Base-by-base conservation (phyloP, 805 yeast species). In the Starmera quercuum region DNA sequence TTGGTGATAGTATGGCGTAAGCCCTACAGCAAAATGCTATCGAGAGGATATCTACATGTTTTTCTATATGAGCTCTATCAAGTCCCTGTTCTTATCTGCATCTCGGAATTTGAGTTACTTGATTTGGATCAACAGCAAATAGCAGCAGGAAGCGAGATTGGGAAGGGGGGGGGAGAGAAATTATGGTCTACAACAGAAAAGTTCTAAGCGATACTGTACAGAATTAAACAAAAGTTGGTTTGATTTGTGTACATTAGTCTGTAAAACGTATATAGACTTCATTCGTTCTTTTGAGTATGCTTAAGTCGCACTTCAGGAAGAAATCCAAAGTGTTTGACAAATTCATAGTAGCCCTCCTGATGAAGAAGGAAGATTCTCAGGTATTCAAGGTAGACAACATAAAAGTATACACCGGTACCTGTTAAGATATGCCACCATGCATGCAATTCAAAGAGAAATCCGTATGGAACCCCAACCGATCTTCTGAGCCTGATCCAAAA, bases 361-460 rank as follows among this genome's bases (percentile, higher is more conserved):
- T 77, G 78, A 12, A 65, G 64, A 52, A 85, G 69, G 58, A 79
- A 76, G 21, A 81, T 62, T 44, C 90, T 69, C 41, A 88, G 61
- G 42, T 82, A 74, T 61, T 86, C 88, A 49, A 83, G 70, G 52
- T 82, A 86, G 4, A 83, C 76, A 43, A 88, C 70, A 59, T 85
- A 88, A 53, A 69, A 81, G 57, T 90, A 90, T 9, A 90, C 92
- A 2, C 97, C 95, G 15, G 77, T 63, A 1, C 95, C 95, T 0
- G 92, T 83, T 42, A 83, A 68, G 9, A 83, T 61, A 53, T 90
- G 97, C 97, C 97, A 90, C 97, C 97, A 90, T 17, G 95, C 95
- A 51, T 90, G 97, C 20, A 95, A 82, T 57, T 90, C 97, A 23
- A 90, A 64, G 4, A 90, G 44, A 40, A 86, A 71, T 2, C 97